A percentile compares a stretch with the other conserved stretches of the same genome.
These are phyloP conservation scores for Mucor plumbeus DNA, from an alignment of 371 early-diverging fungal species.

Conservation along the genomic window DNA sequence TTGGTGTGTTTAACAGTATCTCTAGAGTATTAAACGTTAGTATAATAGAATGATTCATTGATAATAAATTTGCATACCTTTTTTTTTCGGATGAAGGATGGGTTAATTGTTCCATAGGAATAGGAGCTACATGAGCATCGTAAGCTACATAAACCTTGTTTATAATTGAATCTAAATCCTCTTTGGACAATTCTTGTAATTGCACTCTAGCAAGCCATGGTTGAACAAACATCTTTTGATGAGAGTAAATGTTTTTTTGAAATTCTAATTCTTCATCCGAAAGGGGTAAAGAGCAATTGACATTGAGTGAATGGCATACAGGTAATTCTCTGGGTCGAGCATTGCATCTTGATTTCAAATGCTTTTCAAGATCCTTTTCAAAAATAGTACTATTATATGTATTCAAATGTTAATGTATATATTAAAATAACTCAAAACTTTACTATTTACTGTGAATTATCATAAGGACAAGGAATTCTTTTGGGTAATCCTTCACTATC, in stretches of 20 bases:
- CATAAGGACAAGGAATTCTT: slow-evolving; percentile 84
- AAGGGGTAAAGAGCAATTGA: slow-evolving; percentile 61
- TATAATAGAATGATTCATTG: neutral
- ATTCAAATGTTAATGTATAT: too few relatives aligned
- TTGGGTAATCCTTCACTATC: slow-evolving; percentile 26
- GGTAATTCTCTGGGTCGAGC: slow-evolving; percentile 62
- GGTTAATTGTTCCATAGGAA: slow-evolving; percentile 48
- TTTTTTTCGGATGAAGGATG: slow-evolving; percentile 56
- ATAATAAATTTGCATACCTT: slow-evolving; percentile 29
- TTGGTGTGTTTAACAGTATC: slow-evolving; percentile 55
- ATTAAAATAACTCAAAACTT: too few relatives aligned
- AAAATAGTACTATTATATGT: slow-evolving; percentile 61
- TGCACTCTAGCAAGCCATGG: slow-evolving; percentile 57
- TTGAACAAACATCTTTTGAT: slow-evolving; percentile 47
- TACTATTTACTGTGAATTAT: slow-evolving; percentile 71
- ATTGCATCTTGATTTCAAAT: slow-evolving; percentile 72
- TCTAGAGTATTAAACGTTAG: slow-evolving; percentile 23
- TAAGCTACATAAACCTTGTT: slow-evolving; percentile 50
- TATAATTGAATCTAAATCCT: slow-evolving; percentile 53
- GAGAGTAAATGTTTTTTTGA: slow-evolving; percentile 47
- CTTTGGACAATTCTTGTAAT: slow-evolving; percentile 42
- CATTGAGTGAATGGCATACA: slow-evolving; percentile 54
- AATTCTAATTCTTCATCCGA: slow-evolving; percentile 53
- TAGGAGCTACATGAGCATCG: slow-evolving; percentile 44
- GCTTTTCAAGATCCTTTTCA: slow-evolving; percentile 67